Evolutionary conservation across 495 filamentous ascomycete genomes (phyloP).

Genomic region (Trypethelium eluteriae): DNA sequence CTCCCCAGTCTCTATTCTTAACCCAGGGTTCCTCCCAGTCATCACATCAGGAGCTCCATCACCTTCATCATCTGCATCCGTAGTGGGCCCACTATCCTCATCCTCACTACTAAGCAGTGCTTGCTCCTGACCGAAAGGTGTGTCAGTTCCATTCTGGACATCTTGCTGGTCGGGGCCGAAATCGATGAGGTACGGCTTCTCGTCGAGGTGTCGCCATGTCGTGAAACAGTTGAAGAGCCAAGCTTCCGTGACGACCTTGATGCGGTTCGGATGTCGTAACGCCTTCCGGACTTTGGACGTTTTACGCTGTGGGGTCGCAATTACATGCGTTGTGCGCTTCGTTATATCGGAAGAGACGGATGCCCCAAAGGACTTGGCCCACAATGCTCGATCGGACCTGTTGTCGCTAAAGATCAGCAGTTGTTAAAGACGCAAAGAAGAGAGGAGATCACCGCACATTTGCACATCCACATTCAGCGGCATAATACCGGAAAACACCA

Average conservation of each 20-base stretch:
- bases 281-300: constrained; percentile 85
- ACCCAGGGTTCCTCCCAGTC: constrained; percentile 17
- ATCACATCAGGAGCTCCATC: constrained; percentile 21
- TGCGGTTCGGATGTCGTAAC: constrained; percentile 49
- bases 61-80: constrained; percentile 13
- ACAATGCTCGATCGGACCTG: constrained; percentile 73
- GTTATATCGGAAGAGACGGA: constrained; percentile 53
- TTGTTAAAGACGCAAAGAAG: no score
- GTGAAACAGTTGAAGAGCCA: constrained; percentile 80
- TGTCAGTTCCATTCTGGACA: constrained; percentile 8
- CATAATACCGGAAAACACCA: constrained; percentile 86
- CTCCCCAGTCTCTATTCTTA: constrained; percentile 24
- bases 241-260: constrained; percentile 82
- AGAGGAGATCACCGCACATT: constrained; percentile 34
- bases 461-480: constrained; percentile 69
- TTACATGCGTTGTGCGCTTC: constrained; percentile 56
- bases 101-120: constrained; percentile 2
- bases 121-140: constrained; percentile 20
- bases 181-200: constrained; percentile 59
- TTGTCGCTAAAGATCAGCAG: constrained; percentile 9
- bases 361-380: constrained; percentile 79
- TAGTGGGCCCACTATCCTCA: constrained; percentile 12
- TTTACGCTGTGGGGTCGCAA: constrained; percentile 62
- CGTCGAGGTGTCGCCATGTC: constrained; percentile 67
- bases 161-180: constrained; percentile 25